Conservation (phyloP, 2,329 filamentous ascomycete genomes). For the Podosphaera aphanis region DNA sequence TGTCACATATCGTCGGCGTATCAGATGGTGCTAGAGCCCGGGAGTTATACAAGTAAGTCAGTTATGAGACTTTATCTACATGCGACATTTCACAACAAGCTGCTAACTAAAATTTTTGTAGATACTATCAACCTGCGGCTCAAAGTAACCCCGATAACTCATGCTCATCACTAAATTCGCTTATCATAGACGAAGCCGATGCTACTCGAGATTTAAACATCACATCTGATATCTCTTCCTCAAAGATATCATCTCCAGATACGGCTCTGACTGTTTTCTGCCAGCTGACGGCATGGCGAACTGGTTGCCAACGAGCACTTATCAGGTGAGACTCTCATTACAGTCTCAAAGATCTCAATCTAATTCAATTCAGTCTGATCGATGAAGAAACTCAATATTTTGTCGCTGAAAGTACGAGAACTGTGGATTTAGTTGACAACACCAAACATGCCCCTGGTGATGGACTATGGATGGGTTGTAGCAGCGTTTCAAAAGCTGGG, state of each 20-base stretch:
- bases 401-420: conserved; percentile 26
- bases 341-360: not conserved
- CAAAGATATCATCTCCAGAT: conserved; percentile 18
- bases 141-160: conserved; percentile 2
- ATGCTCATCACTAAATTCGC: not conserved
- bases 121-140: conserved; percentile 14
- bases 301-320: conserved; percentile 24
- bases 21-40: conserved; percentile 14
- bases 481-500: conserved; percentile 12
- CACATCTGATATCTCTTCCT: conserved; percentile 11
- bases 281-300: conserved; percentile 25
- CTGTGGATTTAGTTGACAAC: conserved; percentile 17
- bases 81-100: not conserved
- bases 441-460: conserved; percentile 13
- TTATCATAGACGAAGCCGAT: conserved; percentile 1
- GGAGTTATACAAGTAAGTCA: conserved; percentile 16
- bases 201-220: conserved; percentile 5
- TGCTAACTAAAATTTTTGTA: conserved; percentile 4
- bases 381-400: conserved; percentile 24
- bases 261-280: conserved; percentile 23
- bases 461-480: conserved; percentile 16
- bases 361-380: conserved; percentile 18
- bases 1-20: conserved; percentile 13
- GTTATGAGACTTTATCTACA: no score
- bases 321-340: conserved; percentile 16